A percentile compares a stretch with the other conserved stretches of the same genome.
Evolutionary conservation across 768 basidiomycete species (phyloP).

Genomic region (Suillus occidentalis): DNA sequence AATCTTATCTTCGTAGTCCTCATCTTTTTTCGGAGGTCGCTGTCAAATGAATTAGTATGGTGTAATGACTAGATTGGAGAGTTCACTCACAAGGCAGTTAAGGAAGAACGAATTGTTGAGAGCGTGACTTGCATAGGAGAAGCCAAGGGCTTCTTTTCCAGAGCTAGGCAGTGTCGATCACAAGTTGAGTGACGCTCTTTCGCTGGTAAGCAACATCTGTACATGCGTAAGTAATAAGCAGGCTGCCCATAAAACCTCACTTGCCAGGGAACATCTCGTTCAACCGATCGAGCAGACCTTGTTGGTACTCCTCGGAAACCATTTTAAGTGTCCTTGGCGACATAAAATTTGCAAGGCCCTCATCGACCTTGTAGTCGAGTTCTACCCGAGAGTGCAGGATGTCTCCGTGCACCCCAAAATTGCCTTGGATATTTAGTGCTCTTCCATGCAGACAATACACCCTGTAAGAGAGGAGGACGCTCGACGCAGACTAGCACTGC

Average conservation of each 20-base stretch:
- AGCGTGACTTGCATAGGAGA: slow-evolving; percentile 90
- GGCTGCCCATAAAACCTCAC: slow-evolving; percentile 17
- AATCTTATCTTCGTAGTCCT: slow-evolving; percentile 20
- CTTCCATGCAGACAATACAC: slow-evolving; percentile 17
- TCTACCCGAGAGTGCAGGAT: slow-evolving; percentile 51
- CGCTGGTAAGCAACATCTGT: slow-evolving; percentile 58
- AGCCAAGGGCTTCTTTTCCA: slow-evolving; percentile 63
- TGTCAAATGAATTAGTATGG: slow-evolving; percentile 14
- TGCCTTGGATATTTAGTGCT: slow-evolving; percentile 11
- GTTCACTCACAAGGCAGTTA: slow-evolving; percentile 68
- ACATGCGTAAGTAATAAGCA: neutral
- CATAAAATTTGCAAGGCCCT: slow-evolving; percentile 78
- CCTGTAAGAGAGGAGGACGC: slow-evolving; percentile 23
- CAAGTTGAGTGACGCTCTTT: slow-evolving; percentile 65
- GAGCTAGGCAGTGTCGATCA: slow-evolving; percentile 68
- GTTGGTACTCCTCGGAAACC: slow-evolving; percentile 81
- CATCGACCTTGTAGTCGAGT: slow-evolving; percentile 65
- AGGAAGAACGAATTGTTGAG: slow-evolving; percentile 97
- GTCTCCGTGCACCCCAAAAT: slow-evolving; percentile 29
- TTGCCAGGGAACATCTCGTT: slow-evolving; percentile 74
- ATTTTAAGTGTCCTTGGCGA: slow-evolving; percentile 69
- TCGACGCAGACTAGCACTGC: slow-evolving; percentile 19
- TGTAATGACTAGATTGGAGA: neutral
- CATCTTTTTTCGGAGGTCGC: slow-evolving; percentile 33
- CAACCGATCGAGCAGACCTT: slow-evolving; percentile 75